phyloP scores from a whole-genome alignment of 495 filamentous ascomycete species.

The Neurospora terricola region DNA sequence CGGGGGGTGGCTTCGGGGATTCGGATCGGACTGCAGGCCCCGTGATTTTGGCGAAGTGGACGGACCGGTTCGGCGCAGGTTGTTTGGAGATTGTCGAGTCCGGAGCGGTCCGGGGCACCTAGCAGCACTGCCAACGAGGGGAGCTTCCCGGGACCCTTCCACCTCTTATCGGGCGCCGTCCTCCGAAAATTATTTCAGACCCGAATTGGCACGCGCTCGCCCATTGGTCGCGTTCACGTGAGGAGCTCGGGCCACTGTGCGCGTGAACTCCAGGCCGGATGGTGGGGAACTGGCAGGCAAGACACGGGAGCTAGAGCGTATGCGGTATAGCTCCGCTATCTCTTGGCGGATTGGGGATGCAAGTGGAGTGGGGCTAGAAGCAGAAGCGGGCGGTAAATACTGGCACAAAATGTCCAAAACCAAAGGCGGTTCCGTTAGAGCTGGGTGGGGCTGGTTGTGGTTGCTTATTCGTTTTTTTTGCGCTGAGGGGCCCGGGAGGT shows the following conservation, averaged over 20 bases:
- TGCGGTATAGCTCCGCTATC: background rate
- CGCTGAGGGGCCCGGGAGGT: background rate
- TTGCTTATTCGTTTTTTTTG: background rate
- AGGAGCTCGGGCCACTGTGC: conserved; percentile 1
- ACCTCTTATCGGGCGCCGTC: conserved; percentile 3
- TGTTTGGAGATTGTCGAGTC: background rate
- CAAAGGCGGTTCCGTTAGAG: background rate
- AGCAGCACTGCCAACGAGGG: background rate
- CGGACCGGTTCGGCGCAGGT: background rate
- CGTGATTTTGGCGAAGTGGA: background rate
- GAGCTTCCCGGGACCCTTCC: background rate
- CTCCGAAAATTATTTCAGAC: conserved; percentile 16
- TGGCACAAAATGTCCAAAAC: conserved; percentile 2
- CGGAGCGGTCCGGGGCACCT: background rate
- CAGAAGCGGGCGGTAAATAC: conserved; percentile 6
- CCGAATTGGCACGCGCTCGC: conserved; percentile 3
- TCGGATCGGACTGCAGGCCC: conserved; percentile 8
- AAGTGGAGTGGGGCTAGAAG: background rate
- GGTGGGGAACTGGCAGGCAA: background rate
- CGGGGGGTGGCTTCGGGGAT: background rate
- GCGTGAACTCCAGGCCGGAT: background rate
- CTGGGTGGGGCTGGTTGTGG: background rate
- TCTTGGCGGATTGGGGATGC: background rate
- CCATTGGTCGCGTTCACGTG: conserved; percentile 14
- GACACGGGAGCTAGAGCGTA: background rate